Base-by-base conservation (phyloP, 2,329 filamentous ascomycete genomes). In the Dactylellina cionopaga region DNA sequence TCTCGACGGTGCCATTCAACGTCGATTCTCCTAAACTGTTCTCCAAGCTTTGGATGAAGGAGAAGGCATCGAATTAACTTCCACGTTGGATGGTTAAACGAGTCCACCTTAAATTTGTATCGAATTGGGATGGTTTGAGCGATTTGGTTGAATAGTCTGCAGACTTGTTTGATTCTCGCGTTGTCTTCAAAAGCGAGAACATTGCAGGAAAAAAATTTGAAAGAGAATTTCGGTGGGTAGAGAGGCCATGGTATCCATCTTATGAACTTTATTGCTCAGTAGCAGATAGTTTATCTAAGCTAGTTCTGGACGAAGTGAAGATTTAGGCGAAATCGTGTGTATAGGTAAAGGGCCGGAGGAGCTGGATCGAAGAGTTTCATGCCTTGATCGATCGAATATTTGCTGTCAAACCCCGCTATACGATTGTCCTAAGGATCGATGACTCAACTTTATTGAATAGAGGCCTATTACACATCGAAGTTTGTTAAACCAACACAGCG, bases 221-320 rank as follows among this genome's bases (percentile, higher is more conserved):
- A 24, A 1, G 47, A 52, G 47, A 13, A 52, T 19, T 37, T 52
- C 47, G 47, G 47, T 5, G 47, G 47, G 47, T 29, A 52, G 47
- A 19, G 29, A 35, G 10, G 15, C n/a, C 15, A 52, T 29, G 3
- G 47, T 35, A 11, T 29, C 29, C 31, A 52, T 37, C n/a, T n/a
- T n/a, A n/a, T n/a, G n/a, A n/a, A n/a, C n/a, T n/a, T n/a, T n/a
- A n/a, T n/a, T n/a, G n/a, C n/a, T n/a, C n/a, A n/a, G n/a, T n/a
- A n/a, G n/a, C n/a, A n/a, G n/a, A n/a, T n/a, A n/a, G n/a, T n/a
- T n/a, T n/a, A n/a, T n/a, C n/a, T n/a, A n/a, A n/a, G n/a, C n/a
- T n/a, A n/a, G n/a, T n/a, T n/a, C n/a, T n/a, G n/a, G n/a, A n/a
- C n/a, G n/a, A n/a, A n/a, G n/a, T n/a, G n/a, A n/a, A n/a, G n/a